Percentiles rank a stretch among this genome's conserved stretches.
phyloP scores from a whole-genome alignment of 1,284 basidiomycete species.

The Phylloboletellus chloephorus region DNA sequence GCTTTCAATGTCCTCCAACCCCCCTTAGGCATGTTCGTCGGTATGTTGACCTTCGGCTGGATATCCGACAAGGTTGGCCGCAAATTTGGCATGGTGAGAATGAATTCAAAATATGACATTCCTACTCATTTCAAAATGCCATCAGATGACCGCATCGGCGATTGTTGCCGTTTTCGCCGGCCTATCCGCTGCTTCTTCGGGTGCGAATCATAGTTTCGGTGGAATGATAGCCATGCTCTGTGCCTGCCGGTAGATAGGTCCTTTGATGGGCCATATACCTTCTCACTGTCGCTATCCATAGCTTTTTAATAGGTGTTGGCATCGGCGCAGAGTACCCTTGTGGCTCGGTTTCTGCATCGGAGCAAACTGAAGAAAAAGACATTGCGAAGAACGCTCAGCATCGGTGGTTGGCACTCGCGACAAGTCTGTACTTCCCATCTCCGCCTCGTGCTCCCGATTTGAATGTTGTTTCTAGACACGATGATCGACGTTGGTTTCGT shows the following conservation, averaged over 20 bases:
- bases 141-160: constrained; percentile 67
- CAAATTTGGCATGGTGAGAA: constrained; percentile 78
- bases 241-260: constrained; percentile 61
- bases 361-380: constrained; percentile 80
- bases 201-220: constrained; percentile 63
- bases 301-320: constrained; percentile 78
- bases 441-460: constrained; percentile 2
- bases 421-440: constrained; percentile 47
- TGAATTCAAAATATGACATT: neutral
- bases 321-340: constrained; percentile 89
- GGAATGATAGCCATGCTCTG: constrained; percentile 75
- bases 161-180: constrained; percentile 79
- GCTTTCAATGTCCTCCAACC: constrained; percentile 4
- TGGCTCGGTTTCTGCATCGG: constrained; percentile 87
- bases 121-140: neutral
- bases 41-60: constrained; percentile 72
- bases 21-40: constrained; percentile 58
- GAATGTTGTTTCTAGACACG: constrained; percentile 41
- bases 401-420: constrained; percentile 81
- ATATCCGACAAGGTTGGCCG: constrained; percentile 84
- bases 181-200: constrained; percentile 79
- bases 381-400: constrained; percentile 79
- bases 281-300: constrained; percentile 22
- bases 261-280: neutral
- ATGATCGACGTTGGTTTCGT: constrained; percentile 93